These are phyloP conservation scores for Saccharomycopsis sp. DNA, from an alignment of 805 yeast genomes.

Conservation along the genomic window DNA sequence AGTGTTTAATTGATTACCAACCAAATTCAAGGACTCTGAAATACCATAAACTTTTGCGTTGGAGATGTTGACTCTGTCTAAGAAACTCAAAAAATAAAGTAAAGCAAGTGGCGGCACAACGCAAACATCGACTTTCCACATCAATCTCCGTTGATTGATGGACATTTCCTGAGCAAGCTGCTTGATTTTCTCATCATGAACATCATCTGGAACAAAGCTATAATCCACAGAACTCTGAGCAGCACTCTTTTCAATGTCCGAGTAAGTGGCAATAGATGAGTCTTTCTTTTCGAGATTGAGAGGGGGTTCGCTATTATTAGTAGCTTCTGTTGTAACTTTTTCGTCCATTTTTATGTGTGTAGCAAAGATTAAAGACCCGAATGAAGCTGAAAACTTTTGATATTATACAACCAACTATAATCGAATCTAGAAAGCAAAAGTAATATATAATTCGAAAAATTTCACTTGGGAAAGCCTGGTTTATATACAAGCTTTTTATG, in stretches of 20 bases:
- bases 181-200: constrained; percentile 10
- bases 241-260: constrained; percentile 2
- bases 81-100: constrained; percentile 64
- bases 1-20: constrained; percentile 51
- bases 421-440: too few relatives aligned
- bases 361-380: too few relatives aligned
- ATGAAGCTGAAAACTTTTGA: too few relatives aligned
- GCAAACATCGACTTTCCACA: constrained; percentile 56
- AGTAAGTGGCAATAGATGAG: neutral
- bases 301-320: too few relatives aligned
- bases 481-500: too few relatives aligned
- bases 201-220: constrained; percentile 1
- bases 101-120: constrained; percentile 59
- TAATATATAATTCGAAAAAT: too few relatives aligned
- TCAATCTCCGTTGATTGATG: constrained; percentile 43
- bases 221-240: too few relatives aligned
- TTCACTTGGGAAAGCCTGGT: too few relatives aligned
- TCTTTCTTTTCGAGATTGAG: too few relatives aligned
- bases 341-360: too few relatives aligned
- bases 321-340: too few relatives aligned
- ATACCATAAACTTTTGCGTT: constrained; percentile 73
- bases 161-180: constrained; percentile 30
- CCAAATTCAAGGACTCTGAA: constrained; percentile 42
- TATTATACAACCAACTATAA: too few relatives aligned
- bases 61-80: constrained; percentile 76